Conservation (phyloP, 306 rosid genomes). For the Begonia loranthoides region DNA sequence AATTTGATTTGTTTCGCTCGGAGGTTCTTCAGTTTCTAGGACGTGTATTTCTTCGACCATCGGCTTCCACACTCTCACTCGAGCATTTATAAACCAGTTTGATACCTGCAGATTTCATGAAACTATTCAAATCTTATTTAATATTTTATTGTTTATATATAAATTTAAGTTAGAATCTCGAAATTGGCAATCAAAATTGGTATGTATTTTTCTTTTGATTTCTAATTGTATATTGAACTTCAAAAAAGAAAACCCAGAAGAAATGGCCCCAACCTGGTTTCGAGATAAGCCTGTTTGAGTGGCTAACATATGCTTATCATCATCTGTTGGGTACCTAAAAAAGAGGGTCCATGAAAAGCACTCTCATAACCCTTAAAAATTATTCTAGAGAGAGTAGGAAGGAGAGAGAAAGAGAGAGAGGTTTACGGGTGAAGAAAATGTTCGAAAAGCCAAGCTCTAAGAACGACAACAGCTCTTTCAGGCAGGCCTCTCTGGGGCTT, state of each 20-base stretch:
- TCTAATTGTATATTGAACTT: too few species aligned
- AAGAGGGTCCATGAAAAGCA: not conserved
- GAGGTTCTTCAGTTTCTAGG: constrained; percentile 63
- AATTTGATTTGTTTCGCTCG: constrained; percentile 15
- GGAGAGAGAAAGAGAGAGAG: not conserved
- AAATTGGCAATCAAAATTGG: too few species aligned
- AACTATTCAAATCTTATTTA: too few species aligned
- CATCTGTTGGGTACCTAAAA: constrained; percentile 89
- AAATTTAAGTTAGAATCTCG: too few species aligned
- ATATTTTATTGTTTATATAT: too few species aligned
- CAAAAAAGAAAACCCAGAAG: too few species aligned
- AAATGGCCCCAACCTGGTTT: constrained; percentile 59
- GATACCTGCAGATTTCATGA: constrained; percentile 76
- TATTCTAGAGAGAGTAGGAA: not conserved
- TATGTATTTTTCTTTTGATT: too few species aligned
- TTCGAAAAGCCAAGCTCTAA: constrained; percentile 88
- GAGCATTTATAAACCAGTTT: constrained; percentile 85
- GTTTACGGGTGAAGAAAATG: constrained; percentile 99
- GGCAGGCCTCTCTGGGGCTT: constrained; percentile 96
- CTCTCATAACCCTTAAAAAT: not conserved
- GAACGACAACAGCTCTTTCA: constrained; percentile 73
- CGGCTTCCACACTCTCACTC: constrained; percentile 96
- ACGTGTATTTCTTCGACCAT: constrained; percentile 96
- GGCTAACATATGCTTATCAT: constrained; percentile 92
- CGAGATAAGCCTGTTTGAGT: constrained; percentile 89